These are phyloP conservation scores for Russula emetica DNA, from an alignment of 768 basidiomycete species.

Conservation along the genomic window DNA sequence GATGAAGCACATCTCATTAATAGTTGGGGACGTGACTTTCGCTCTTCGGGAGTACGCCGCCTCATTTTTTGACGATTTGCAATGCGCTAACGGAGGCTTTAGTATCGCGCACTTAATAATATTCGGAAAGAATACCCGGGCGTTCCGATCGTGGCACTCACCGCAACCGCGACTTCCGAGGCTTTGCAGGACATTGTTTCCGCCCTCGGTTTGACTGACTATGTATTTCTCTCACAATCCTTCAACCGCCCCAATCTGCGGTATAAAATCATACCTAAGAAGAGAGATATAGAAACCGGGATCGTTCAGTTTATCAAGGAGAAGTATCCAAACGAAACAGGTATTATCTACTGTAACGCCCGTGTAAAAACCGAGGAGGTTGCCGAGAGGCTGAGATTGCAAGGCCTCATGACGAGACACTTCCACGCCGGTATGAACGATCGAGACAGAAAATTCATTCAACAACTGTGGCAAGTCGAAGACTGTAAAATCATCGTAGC, in stretches of 20 bases:
- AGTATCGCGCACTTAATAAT: constrained; percentile 38
- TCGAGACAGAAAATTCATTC: constrained; percentile 57
- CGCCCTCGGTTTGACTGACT: constrained; percentile 57
- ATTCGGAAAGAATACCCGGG: constrained; percentile 72
- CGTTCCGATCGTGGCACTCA: constrained; percentile 93
- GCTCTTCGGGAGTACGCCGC: constrained; percentile 39
- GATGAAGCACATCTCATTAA: constrained; percentile 97
- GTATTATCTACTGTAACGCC: constrained; percentile 81
- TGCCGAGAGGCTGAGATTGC: constrained; percentile 60
- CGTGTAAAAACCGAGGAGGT: constrained; percentile 76
- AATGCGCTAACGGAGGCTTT: constrained; percentile 1
- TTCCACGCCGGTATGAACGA: constrained; percentile 80
- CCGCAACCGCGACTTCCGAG: constrained; percentile 84
- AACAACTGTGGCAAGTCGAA: constrained; percentile 71
- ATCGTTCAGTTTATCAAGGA: constrained; percentile 66
- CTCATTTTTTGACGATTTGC: not conserved
- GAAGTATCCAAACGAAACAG: constrained; percentile 55
- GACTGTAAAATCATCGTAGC: constrained; percentile 82
- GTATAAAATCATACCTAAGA: constrained; percentile 61
- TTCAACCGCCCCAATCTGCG: constrained; percentile 92
- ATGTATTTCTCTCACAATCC: constrained; percentile 66
- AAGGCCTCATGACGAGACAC: constrained; percentile 61
- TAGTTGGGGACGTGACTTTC: constrained; percentile 92
- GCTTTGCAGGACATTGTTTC: constrained; percentile 75
- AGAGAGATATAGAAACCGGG: constrained; percentile 44